A percentile compares a stretch with the other conserved stretches of the same genome.
phyloP scores from a whole-genome alignment of 805 yeast species.

The Myxozyma udenii region DNA sequence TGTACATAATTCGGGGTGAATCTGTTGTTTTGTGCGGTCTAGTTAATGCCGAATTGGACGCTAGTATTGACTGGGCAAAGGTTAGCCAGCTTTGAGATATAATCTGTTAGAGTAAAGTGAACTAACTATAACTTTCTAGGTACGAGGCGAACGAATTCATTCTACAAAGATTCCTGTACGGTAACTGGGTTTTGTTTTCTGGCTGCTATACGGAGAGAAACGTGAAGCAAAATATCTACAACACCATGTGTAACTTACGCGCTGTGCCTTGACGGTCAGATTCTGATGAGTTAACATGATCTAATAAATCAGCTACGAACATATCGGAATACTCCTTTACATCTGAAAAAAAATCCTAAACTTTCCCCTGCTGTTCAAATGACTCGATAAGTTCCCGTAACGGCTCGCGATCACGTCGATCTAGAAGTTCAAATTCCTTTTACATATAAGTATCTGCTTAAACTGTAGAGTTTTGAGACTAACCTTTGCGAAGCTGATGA shows the following conservation, averaged over 20 bases:
- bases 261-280: too few species aligned
- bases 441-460: neutral
- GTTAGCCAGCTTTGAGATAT: constrained; percentile 10
- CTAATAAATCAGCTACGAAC: too few species aligned
- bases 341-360: constrained; percentile 5
- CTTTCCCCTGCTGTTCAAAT: constrained; percentile 80
- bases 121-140: constrained; percentile 7
- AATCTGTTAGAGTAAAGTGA: neutral
- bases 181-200: too few species aligned
- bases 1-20: constrained; percentile 32
- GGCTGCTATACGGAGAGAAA: too few species aligned
- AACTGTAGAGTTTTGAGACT: neutral
- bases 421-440: constrained; percentile 73
- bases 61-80: constrained; percentile 32
- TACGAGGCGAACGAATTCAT: constrained; percentile 20
- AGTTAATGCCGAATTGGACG: constrained; percentile 30
- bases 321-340: neutral
- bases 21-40: constrained; percentile 34
- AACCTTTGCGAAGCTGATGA: constrained; percentile 69
- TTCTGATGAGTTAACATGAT: too few species aligned
- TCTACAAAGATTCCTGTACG: constrained; percentile 15
- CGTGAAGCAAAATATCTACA: neutral
- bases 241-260: neutral
- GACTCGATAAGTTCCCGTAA: constrained; percentile 69
- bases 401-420: constrained; percentile 75